phyloP scores from a whole-genome alignment of 768 basidiomycete species.

The Russula sp. region DNA sequence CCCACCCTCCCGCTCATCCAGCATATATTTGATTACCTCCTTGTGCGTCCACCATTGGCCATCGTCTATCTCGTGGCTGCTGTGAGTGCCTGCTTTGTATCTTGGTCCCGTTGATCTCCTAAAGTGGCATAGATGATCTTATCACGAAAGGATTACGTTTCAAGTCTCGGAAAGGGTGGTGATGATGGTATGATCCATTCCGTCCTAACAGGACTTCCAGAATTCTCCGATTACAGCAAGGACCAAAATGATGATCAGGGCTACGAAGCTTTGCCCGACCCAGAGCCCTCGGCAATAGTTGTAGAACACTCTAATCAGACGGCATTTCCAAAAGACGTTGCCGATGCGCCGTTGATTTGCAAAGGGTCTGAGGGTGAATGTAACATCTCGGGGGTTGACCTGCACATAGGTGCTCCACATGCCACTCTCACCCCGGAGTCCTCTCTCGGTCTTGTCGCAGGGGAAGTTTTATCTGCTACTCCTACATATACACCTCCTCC shows the following conservation, averaged over 20 bases:
- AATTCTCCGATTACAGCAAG: constrained; percentile 42
- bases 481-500: neutral
- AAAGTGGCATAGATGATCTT: constrained; percentile 54
- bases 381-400: neutral
- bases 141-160: constrained; percentile 61
- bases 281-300: neutral
- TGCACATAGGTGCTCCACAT: neutral
- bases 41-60: constrained; percentile 74
- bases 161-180: constrained; percentile 54
- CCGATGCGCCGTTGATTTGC: neutral
- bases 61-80: constrained; percentile 80
- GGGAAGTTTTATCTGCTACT: neutral
- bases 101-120: neutral
- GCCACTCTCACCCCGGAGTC: neutral
- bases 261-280: neutral
- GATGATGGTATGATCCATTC: constrained; percentile 84
- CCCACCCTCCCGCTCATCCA: constrained; percentile 87
- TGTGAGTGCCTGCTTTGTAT: constrained; percentile 42
- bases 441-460: neutral
- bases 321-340: neutral
- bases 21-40: constrained; percentile 85
- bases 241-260: constrained; percentile 4
- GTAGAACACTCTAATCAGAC: neutral
- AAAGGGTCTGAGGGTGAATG: neutral
- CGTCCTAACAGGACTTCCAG: constrained; percentile 57